phyloP scores from a whole-genome alignment of 345 rosid species.

The Brassica carinata region DNA sequence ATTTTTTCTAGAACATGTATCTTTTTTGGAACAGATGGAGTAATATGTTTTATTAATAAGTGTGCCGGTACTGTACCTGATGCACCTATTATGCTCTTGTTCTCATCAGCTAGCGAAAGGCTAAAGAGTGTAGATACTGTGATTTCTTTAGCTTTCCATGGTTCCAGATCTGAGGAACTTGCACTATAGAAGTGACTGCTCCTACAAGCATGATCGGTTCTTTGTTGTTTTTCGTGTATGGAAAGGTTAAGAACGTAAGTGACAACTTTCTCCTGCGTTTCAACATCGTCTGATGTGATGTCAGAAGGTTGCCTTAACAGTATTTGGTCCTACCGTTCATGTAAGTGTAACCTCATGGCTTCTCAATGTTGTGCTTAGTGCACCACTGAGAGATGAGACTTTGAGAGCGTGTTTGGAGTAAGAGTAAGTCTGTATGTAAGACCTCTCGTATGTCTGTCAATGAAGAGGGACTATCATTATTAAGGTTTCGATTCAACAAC shows the following conservation, averaged over 20 bases:
- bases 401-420: constrained; percentile 83
- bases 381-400: constrained; percentile 90
- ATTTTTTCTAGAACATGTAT: no score
- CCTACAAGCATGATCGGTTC: constrained; percentile 82
- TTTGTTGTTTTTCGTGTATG: constrained; percentile 72
- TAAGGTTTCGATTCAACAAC: constrained; percentile 6
- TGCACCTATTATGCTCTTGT: constrained; percentile 86
- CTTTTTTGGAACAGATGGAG: no score
- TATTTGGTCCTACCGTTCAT: not conserved
- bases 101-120: constrained; percentile 84
- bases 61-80: constrained; percentile 76
- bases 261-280: constrained; percentile 76
- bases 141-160: constrained; percentile 86
- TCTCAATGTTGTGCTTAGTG: constrained; percentile 66
- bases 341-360: constrained; percentile 48
- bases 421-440: constrained; percentile 76
- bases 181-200: constrained; percentile 83
- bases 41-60: no score
- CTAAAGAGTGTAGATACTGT: constrained; percentile 96
- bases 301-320: constrained; percentile 59
- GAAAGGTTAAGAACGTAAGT: constrained; percentile 92
- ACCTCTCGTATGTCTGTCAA: constrained; percentile 92
- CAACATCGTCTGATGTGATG: constrained; percentile 57
- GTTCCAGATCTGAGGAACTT: constrained; percentile 78
- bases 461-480: constrained; percentile 8